These are phyloP conservation scores for Amaranthus palmeri DNA, from an alignment of 148 eudicot genomes.

Conservation along the genomic window DNA sequence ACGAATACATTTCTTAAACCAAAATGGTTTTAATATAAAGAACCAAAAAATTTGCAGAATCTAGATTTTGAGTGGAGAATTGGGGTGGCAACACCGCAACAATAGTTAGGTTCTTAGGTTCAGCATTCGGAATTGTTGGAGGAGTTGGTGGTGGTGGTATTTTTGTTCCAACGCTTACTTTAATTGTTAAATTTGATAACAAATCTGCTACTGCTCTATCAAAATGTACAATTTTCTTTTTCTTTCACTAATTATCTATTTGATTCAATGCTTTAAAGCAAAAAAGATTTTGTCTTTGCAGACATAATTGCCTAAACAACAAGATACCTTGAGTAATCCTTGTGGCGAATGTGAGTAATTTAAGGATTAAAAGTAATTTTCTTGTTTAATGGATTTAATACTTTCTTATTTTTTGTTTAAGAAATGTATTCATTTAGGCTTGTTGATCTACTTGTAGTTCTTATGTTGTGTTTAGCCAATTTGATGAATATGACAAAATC, in stretches of 20 bases:
- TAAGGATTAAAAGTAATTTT: background rate
- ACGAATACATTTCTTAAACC: no score
- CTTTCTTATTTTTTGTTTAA: background rate
- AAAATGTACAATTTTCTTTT: slow-evolving; percentile 47
- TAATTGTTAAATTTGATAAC: slow-evolving; percentile 86
- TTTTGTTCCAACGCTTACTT: slow-evolving; percentile 88
- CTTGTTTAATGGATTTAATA: background rate
- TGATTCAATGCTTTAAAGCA: background rate
- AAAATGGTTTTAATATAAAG: background rate
- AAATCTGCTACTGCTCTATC: slow-evolving; percentile 99
- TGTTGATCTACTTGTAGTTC: slow-evolving; percentile 44
- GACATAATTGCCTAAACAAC: slow-evolving; percentile 53
- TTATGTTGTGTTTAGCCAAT: no score
- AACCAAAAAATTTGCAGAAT: slow-evolving; percentile 30
- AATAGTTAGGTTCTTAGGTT: slow-evolving; percentile 76
- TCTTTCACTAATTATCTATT: background rate
- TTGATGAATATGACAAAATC: no score
- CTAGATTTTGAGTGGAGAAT: slow-evolving; percentile 75
- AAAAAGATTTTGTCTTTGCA: slow-evolving; percentile 25
- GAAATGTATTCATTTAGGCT: background rate
- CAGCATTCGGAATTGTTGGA: slow-evolving; percentile 93
- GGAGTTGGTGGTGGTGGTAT: slow-evolving; percentile 99
- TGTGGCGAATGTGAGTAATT: slow-evolving; percentile 81
- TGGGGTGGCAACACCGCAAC: slow-evolving; percentile 68
- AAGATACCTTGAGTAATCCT: slow-evolving; percentile 50